These are phyloP conservation scores for Schizopora paradoxa DNA, from an alignment of 1,284 basidiomycete species.

Conservation along the genomic window DNA sequence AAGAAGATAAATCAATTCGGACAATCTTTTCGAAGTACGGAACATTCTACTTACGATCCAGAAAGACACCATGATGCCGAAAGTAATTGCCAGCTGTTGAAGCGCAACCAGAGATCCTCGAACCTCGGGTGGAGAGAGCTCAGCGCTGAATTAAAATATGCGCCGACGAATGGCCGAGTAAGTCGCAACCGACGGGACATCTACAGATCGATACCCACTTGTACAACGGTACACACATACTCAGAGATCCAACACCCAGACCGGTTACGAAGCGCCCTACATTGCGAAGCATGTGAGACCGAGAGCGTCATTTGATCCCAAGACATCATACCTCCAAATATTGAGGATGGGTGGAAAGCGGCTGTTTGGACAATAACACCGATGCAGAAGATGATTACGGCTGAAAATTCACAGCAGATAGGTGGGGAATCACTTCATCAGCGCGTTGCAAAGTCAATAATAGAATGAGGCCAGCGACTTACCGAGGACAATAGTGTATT, in stretches of 20 bases:
- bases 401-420: constrained; percentile 29
- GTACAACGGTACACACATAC: constrained; percentile 73
- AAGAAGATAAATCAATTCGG: not conserved
- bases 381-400: constrained; percentile 60
- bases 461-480: constrained; percentile 17
- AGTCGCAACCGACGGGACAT: not conserved
- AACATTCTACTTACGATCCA: too few species aligned
- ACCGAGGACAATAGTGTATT: constrained; percentile 67
- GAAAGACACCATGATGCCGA: constrained; percentile 67
- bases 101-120: constrained; percentile 78
- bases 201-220: constrained; percentile 41
- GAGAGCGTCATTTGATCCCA: not conserved
- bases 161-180: not conserved
- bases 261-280: constrained; percentile 70
- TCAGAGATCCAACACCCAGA: constrained; percentile 70
- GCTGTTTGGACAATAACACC: constrained; percentile 65
- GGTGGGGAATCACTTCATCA: too few species aligned
- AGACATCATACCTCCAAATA: constrained; percentile 50
- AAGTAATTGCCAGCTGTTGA: constrained; percentile 77
- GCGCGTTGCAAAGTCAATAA: too few species aligned
- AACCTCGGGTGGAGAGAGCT: constrained; percentile 77
- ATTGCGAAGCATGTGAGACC: constrained; percentile 7
- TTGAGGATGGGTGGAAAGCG: constrained; percentile 49
- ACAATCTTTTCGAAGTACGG: constrained; percentile 19
- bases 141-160: constrained; percentile 33